Percentiles rank a stretch among this genome's conserved stretches.
Evolutionary conservation across 2,329 filamentous ascomycete genomes (phyloP).

Genomic region (Colletotrichum karsti): DNA sequence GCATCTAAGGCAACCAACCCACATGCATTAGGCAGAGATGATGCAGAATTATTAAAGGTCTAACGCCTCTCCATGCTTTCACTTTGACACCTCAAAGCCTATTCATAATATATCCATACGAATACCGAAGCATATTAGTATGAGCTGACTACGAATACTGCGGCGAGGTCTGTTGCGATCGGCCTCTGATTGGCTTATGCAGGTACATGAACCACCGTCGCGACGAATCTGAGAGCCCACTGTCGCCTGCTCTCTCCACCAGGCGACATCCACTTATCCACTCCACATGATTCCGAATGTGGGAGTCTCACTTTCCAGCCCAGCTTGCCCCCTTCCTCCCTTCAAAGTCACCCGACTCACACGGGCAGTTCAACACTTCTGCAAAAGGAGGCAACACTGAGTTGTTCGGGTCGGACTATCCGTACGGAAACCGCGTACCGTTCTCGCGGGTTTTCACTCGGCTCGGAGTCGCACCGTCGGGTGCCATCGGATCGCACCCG

Average conservation of each 20-base stretch:
- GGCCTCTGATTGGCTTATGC: neutral
- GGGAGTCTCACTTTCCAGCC: neutral
- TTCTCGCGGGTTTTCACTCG: neutral
- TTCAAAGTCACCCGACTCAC: neutral
- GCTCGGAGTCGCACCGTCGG: conserved; percentile 1
- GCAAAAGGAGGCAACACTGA: neutral
- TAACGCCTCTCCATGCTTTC: neutral
- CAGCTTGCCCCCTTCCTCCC: neutral
- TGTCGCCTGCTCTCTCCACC: neutral
- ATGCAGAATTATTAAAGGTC: conserved; percentile 11
- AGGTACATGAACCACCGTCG: neutral
- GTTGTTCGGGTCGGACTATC: neutral
- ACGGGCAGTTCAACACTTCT: neutral
- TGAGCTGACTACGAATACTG: neutral
- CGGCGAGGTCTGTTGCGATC: conserved; percentile 4
- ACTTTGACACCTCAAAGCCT: no score
- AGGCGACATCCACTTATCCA: neutral
- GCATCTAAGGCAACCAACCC: no score
- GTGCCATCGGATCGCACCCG: neutral
- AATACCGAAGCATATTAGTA: no score
- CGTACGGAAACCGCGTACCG: neutral
- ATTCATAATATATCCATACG: no score
- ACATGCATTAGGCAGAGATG: neutral
- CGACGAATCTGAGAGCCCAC: neutral
- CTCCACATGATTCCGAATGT: neutral